These are phyloP conservation scores for Colletotrichum sp. DNA, from an alignment of 2,329 filamentous ascomycete genomes.

Conservation along the genomic window DNA sequence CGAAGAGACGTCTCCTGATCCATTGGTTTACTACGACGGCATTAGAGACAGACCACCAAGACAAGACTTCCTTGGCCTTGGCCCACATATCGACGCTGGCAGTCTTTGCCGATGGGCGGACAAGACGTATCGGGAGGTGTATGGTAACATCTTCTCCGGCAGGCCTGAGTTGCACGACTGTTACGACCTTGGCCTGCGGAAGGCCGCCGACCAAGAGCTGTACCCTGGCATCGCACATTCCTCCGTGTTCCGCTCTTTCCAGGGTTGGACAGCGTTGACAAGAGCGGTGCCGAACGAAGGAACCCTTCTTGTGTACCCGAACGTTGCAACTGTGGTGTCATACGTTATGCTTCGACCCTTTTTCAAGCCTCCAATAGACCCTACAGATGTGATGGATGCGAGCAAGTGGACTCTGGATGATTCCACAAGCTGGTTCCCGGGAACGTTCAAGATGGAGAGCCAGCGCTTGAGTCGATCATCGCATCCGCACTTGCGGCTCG, in stretches of 20 bases:
- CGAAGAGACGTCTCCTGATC: slow-evolving; percentile 33
- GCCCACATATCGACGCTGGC: slow-evolving; percentile 49
- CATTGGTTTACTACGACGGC: slow-evolving; percentile 43
- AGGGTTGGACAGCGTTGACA: slow-evolving; percentile 50
- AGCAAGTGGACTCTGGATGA: slow-evolving; percentile 39
- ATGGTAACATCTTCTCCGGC: slow-evolving; percentile 40
- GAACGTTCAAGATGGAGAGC: slow-evolving; percentile 36
- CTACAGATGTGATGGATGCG: slow-evolving; percentile 36
- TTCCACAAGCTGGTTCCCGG: slow-evolving; percentile 38
- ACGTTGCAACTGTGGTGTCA: slow-evolving; percentile 38
- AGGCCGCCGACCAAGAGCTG: slow-evolving; percentile 35
- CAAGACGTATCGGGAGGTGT: slow-evolving; percentile 38
- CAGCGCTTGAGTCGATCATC: slow-evolving; percentile 38
- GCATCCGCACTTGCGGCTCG: slow-evolving; percentile 42
- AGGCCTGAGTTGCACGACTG: slow-evolving; percentile 38
- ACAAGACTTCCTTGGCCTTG: slow-evolving; percentile 42
- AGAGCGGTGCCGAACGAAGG: slow-evolving; percentile 37
- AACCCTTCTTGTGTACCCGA: slow-evolving; percentile 43
- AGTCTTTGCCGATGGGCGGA: slow-evolving; percentile 48
- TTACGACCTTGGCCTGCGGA: slow-evolving; percentile 40
- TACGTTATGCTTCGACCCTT: slow-evolving; percentile 48
- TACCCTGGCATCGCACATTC: slow-evolving; percentile 42
- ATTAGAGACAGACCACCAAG: slow-evolving; percentile 41
- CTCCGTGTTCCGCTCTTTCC: slow-evolving; percentile 41
- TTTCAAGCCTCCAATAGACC: slow-evolving; percentile 36